phyloP scores from a whole-genome alignment of 306 rosid genomes.

The Argentina anserina region DNA sequence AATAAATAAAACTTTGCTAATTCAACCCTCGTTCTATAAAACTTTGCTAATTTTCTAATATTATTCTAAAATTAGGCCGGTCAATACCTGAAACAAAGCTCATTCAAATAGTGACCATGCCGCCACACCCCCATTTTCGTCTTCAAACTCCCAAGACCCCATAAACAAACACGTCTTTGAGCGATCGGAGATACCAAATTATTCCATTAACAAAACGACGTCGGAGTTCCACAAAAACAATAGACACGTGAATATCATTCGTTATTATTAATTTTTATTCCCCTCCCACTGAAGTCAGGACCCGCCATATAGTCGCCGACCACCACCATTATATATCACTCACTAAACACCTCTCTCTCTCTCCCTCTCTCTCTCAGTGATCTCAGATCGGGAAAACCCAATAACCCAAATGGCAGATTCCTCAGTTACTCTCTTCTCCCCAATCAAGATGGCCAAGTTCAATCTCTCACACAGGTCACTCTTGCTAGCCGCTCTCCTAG shows the following conservation, averaged over 20 bases:
- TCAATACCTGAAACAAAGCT: too few relatives aligned
- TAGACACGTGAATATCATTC: background rate
- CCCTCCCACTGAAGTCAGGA: background rate
- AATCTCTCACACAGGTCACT: constrained; percentile 69
- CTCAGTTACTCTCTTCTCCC: constrained; percentile 51
- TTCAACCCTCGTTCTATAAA: too few relatives aligned
- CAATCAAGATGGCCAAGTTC: constrained; percentile 63
- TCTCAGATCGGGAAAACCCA: background rate
- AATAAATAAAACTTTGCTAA: too few relatives aligned
- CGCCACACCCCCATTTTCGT: too few relatives aligned
- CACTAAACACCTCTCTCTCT: background rate
- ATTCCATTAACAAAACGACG: background rate
- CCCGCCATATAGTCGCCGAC: background rate
- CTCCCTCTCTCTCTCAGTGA: background rate
- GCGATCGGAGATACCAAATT: background rate
- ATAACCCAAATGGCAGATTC: constrained; percentile 33
- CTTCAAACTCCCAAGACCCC: too few relatives aligned
- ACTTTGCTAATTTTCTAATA: too few relatives aligned
- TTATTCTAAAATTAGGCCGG: too few relatives aligned
- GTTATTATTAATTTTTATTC: too few relatives aligned
- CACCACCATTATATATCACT: background rate
- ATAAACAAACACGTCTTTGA: background rate
- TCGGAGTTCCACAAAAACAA: background rate
- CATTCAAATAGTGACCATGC: too few relatives aligned
- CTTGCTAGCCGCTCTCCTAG: background rate